These are phyloP conservation scores for Leptomonas pyrrhocoris DNA, from an alignment of 208 protist genomes.

Conservation along the genomic window DNA sequence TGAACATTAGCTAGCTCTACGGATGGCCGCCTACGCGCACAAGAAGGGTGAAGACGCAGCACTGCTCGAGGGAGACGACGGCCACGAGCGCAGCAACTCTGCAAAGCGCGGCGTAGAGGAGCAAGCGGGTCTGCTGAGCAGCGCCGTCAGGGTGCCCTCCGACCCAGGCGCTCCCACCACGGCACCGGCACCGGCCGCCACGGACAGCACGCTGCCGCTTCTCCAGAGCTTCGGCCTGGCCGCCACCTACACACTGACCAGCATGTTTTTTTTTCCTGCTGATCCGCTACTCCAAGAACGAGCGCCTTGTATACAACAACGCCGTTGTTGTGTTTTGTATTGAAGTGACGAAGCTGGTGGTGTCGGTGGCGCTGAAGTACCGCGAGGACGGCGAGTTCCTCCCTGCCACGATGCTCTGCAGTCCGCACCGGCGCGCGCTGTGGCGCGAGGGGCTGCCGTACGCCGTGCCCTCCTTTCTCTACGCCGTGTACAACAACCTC, in stretches of 20 bases:
- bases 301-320: constrained; percentile 41
- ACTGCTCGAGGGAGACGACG: constrained; percentile 2
- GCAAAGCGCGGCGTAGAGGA: not conserved
- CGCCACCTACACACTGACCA: constrained; percentile 45
- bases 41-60: constrained; percentile 11
- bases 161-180: not conserved
- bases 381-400: constrained; percentile 44
- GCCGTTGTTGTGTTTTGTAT: constrained; percentile 48
- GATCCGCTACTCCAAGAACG: constrained; percentile 55
- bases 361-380: constrained; percentile 57
- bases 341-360: constrained; percentile 53
- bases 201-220: constrained; percentile 32
- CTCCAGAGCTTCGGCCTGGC: constrained; percentile 42
- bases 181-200: not conserved
- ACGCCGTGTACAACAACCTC: constrained; percentile 86
- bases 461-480: constrained; percentile 60
- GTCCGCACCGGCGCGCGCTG: constrained; percentile 19
- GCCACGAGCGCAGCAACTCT: not conserved
- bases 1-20: too few relatives aligned
- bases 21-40: constrained; percentile 13
- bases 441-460: constrained; percentile 57
- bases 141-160: constrained; percentile 2
- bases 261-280: constrained; percentile 53
- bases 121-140: constrained; percentile 1
- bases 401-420: constrained; percentile 32